A percentile compares a stretch with the other conserved stretches of the same genome.
These are phyloP conservation scores for Daldinia caldariorum DNA, from an alignment of 495 filamentous ascomycete species.

Conservation along the genomic window DNA sequence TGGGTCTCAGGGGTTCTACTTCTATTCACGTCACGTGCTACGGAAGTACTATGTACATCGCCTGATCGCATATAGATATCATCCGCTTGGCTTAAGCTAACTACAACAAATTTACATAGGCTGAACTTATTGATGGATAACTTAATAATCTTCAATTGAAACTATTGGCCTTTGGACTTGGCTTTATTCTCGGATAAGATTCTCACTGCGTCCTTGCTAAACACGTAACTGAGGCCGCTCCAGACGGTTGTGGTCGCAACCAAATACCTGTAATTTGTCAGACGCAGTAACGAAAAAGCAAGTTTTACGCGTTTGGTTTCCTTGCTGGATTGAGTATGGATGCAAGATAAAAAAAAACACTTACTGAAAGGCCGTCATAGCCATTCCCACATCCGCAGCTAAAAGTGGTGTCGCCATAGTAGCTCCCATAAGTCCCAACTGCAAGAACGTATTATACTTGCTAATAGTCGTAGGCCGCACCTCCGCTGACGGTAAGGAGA, in stretches of 20 bases:
- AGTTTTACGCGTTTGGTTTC: too few relatives aligned
- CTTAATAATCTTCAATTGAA: background rate
- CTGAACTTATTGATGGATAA: too few relatives aligned
- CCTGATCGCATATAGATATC: background rate
- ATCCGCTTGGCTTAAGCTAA: background rate
- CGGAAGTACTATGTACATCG: too few relatives aligned
- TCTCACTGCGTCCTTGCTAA: conserved; percentile 81
- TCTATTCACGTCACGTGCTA: background rate
- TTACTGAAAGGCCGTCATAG: conserved; percentile 77
- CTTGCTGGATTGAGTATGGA: too few relatives aligned
- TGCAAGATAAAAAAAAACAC: conserved; percentile 34
- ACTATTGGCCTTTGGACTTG: conserved; percentile 38
- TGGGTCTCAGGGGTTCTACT: background rate
- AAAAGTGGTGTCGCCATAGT: conserved; percentile 79
- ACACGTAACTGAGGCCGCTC: conserved; percentile 86
- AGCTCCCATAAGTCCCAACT: conserved; percentile 79
- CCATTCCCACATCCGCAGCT: conserved; percentile 62
- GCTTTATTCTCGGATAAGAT: conserved; percentile 66
- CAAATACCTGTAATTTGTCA: conserved; percentile 63
- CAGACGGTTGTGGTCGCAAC: conserved; percentile 84
- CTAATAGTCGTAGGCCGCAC: conserved; percentile 91
- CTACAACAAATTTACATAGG: too few relatives aligned
- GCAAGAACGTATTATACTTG: conserved; percentile 87
- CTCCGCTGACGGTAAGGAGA: conserved; percentile 89
- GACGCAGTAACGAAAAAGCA: background rate